Percentiles rank a stretch among this genome's conserved stretches.
Conservation (phyloP, 495 filamentous ascomycete genomes). For the Pyrenula massariospora region DNA sequence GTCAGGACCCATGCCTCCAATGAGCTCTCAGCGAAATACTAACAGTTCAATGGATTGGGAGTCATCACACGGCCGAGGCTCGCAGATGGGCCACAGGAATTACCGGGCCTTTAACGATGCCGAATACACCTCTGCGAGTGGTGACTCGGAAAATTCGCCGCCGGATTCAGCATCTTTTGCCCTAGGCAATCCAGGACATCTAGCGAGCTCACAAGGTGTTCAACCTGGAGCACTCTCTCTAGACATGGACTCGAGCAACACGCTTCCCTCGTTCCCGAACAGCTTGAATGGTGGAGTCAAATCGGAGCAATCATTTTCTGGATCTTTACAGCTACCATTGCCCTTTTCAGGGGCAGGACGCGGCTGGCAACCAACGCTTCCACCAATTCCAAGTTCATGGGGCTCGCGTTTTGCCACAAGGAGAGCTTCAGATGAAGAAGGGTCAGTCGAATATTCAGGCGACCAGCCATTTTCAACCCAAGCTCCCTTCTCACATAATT, state of each 20-base stretch:
- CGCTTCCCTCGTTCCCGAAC: not conserved
- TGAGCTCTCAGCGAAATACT: slow-evolving; percentile 4
- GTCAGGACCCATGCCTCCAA: slow-evolving; percentile 18
- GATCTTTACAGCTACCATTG: not conserved
- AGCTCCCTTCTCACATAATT: not conserved
- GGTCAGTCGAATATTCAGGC: not conserved
- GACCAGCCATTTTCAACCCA: not conserved
- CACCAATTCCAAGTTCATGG: not conserved
- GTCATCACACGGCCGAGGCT: not conserved
- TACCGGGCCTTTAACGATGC: not conserved
- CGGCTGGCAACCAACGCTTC: not conserved
- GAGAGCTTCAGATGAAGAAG: not conserved
- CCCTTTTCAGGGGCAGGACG: not conserved
- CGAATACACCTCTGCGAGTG: not conserved
- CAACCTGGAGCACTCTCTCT: not conserved
- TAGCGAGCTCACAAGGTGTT: not conserved
- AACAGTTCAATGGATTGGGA: not conserved
- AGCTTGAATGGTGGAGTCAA: not conserved
- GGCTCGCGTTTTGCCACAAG: not conserved
- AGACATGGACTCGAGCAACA: not conserved
- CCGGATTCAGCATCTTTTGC: not conserved
- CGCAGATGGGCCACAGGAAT: not conserved
- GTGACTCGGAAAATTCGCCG: not conserved
- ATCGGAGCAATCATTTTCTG: not conserved
- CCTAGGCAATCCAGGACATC: not conserved